Conservation (phyloP, 352 stramenopile species). For the Poterioochromonas sp. region DNA sequence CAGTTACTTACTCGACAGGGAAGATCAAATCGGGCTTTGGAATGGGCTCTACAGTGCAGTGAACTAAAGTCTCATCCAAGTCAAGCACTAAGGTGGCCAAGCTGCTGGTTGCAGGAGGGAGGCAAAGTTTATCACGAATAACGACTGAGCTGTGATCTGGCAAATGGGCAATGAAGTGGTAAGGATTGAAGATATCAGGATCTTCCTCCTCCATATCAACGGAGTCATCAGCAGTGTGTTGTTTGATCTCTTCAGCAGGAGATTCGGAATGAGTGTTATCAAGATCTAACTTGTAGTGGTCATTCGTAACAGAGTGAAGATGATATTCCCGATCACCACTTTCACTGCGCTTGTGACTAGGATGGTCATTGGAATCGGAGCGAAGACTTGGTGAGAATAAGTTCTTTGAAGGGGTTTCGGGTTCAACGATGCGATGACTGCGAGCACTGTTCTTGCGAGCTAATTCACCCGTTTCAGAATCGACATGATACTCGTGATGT, state of each 20-base stretch:
- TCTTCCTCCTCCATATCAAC: conserved; percentile 40
- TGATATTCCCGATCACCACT: not conserved
- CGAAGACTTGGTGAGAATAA: conserved; percentile 1
- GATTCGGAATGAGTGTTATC: not conserved
- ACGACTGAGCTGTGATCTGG: conserved; percentile 40
- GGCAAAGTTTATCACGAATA: conserved; percentile 36
- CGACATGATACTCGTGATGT: too few species aligned
- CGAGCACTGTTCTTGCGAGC: too few species aligned
- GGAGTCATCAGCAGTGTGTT: not conserved
- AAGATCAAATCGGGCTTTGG: conserved; percentile 87
- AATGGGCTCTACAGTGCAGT: conserved; percentile 92
- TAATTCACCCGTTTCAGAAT: too few species aligned
- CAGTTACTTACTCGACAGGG: conserved; percentile 55
- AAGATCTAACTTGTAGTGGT: too few species aligned
- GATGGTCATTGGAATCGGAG: not conserved
- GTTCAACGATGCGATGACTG: too few species aligned
- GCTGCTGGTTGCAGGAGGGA: not conserved
- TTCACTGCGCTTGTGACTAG: not conserved
- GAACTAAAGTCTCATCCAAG: conserved; percentile 97
- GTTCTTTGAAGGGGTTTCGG: conserved; percentile 14
- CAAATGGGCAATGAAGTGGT: conserved; percentile 57
- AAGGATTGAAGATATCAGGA: conserved; percentile 67
- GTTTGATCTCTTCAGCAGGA: not conserved
- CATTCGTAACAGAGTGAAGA: not conserved
- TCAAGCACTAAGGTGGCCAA: conserved; percentile 77